Conservation (phyloP, 306 rosid species). For the Comarum palustre region DNA sequence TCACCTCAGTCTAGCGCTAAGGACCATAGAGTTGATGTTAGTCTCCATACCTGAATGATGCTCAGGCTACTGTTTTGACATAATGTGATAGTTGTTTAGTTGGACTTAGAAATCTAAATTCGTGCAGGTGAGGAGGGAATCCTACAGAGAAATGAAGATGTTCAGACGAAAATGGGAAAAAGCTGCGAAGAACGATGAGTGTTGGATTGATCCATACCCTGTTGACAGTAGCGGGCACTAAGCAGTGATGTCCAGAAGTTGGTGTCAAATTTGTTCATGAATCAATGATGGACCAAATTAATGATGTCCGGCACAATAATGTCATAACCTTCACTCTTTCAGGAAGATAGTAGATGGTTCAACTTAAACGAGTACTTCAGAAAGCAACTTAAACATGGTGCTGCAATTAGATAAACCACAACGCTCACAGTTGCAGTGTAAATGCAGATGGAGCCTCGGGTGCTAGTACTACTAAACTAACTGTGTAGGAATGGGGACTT, state of each 20-base stretch:
- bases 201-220: slow-evolving; percentile 43
- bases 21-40: slow-evolving; percentile 71
- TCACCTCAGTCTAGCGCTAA: slow-evolving; percentile 31
- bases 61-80: not conserved
- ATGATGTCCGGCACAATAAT: not conserved
- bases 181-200: slow-evolving; percentile 39
- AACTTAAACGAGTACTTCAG: not conserved
- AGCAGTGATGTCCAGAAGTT: not conserved
- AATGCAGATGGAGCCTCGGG: slow-evolving; percentile 5
- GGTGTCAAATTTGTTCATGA: not conserved
- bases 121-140: slow-evolving; percentile 53
- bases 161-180: slow-evolving; percentile 42
- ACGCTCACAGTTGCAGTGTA: not conserved
- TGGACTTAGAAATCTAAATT: not conserved
- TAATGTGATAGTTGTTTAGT: not conserved
- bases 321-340: not conserved
- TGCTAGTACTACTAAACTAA: not conserved
- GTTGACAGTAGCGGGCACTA: not conserved
- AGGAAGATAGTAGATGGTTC: not conserved
- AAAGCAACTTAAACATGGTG: not conserved
- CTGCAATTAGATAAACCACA: not conserved
- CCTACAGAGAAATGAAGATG: slow-evolving; percentile 31
- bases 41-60: slow-evolving; percentile 16
- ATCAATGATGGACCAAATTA: not conserved
- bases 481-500: not conserved